Percentiles rank a stretch among this genome's conserved stretches.
Evolutionary conservation across 1,284 basidiomycete species (phyloP).

Genomic region (Pascua guehoae): DNA sequence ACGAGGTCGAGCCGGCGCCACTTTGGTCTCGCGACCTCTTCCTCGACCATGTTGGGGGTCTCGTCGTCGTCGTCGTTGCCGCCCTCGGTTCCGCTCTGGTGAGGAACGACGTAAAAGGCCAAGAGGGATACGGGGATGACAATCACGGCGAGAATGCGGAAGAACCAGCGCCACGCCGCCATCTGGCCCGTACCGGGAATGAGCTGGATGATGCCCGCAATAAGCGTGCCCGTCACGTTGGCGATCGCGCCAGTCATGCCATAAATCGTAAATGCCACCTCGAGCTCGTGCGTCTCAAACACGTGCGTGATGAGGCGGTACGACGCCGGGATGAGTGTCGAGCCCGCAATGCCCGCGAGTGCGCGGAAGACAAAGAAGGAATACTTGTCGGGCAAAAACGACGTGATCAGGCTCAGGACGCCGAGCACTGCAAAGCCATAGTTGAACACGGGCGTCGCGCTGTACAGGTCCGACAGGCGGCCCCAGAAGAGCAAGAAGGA

Average conservation of each 20-base stretch:
- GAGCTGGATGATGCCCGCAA: slow-evolving; percentile 44
- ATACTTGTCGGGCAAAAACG: slow-evolving; percentile 33
- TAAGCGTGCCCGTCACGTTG: slow-evolving; percentile 38
- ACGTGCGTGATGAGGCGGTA: slow-evolving; percentile 42
- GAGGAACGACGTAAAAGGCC: slow-evolving; percentile 24
- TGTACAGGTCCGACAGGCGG: slow-evolving; percentile 37
- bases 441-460: slow-evolving; percentile 33
- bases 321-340: slow-evolving; percentile 37
- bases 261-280: slow-evolving; percentile 38
- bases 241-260: slow-evolving; percentile 43
- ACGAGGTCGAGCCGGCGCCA: slow-evolving; percentile 40
- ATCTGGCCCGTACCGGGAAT: slow-evolving; percentile 43
- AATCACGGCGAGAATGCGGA: slow-evolving; percentile 25
- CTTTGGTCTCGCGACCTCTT: slow-evolving; percentile 10
- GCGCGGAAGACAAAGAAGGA: slow-evolving; percentile 37
- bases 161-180: slow-evolving; percentile 43
- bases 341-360: slow-evolving; percentile 30
- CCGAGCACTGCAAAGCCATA: slow-evolving; percentile 35
- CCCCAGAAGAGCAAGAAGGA: slow-evolving; percentile 40
- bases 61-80: neutral
- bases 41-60: no score
- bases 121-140: slow-evolving; percentile 28
- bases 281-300: slow-evolving; percentile 34
- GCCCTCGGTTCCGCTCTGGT: slow-evolving; percentile 20
- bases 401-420: slow-evolving; percentile 29